Base-by-base conservation (phyloP, 2,329 filamentous ascomycete species). In the Amesomyces nigricolor region DNA sequence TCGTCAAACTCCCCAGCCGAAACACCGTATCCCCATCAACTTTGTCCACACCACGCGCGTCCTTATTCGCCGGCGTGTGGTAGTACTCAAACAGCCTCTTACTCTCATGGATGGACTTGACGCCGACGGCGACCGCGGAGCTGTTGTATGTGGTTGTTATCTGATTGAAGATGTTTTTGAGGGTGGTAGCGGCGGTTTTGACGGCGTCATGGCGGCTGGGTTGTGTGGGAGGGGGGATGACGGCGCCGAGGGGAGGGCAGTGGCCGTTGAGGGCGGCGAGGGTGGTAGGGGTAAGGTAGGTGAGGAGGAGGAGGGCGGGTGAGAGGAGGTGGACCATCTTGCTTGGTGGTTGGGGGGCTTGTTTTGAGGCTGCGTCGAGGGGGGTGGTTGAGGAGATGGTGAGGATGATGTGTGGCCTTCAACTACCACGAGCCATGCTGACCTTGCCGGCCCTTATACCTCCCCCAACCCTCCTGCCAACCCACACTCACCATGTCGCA, bases 211-310 rank as follows among this genome's bases (percentile, higher is more conserved):
- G 43, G 35, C 70, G 63, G 2, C 72, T 7, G 59, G 58, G 26
- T 61, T 65, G 1, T 73, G 72, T 14, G 70, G 66, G 6, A 71
- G 72, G 6, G 75, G 63, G 22, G 22, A 26, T 26, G 42, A 75
- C 72, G 10, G 71, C 64, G 4, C 73, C 73, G n/a, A 75, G 65
- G 29, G 73, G 73, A n/a, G 73, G 72, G 17, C 72, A 75, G 19
- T 58, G 56, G 22, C 52, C 55, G 30, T 54, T 17, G 14, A 54
- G 51, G 14, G 37, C 51, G 0, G 51, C 45, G 5, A 37, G 37
- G 3, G 29, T 37, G 10, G 32, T 26, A 3, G 19, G 11, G 10
- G 9, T n/a, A 7, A 51, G 8, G 17, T 30, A 51, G 7, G 48
- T 29, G 39, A 44, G 22, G 11, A 43, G 5, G 13, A 51, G 29